Evolutionary conservation across 1,284 basidiomycete genomes (phyloP).

Genomic region (Puccinia polysora): DNA sequence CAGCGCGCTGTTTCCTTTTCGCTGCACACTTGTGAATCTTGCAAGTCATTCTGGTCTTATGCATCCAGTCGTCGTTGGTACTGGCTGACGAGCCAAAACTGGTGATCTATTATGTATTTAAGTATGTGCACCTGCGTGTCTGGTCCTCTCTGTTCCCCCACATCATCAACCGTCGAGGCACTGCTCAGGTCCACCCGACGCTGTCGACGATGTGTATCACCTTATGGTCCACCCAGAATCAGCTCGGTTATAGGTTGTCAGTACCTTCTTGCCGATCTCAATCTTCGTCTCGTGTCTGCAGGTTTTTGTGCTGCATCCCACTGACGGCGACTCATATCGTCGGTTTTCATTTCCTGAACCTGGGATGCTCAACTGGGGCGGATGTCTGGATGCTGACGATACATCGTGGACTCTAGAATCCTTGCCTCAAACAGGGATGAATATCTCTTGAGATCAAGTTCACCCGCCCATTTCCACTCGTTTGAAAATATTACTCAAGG

Average conservation of each 20-base stretch:
- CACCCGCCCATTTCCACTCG: neutral
- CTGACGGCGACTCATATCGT: neutral
- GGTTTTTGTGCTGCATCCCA: neutral
- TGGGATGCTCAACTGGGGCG: neutral
- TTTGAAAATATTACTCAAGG: neutral
- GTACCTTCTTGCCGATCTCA: neutral
- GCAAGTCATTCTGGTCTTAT: too few relatives aligned
- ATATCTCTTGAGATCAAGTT: neutral
- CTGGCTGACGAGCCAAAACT: too few relatives aligned
- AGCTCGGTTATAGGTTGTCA: conserved; percentile 2
- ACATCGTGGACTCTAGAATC: neutral
- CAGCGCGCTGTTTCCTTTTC: too few relatives aligned
- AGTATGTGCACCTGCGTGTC: too few relatives aligned
- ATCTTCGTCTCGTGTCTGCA: neutral
- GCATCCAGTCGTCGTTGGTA: too few relatives aligned
- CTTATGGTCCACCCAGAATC: neutral
- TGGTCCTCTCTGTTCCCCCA: too few relatives aligned
- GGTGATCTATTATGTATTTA: too few relatives aligned
- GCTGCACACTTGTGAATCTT: too few relatives aligned
- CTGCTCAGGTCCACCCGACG: too few relatives aligned
- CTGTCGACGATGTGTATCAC: conserved; percentile 5
- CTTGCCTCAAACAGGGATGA: conserved; percentile 9
- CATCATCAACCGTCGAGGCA: too few relatives aligned
- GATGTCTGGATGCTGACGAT: neutral
- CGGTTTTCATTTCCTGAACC: neutral